Conservation (phyloP, 176 grass and related monocot genomes). For the Aegilops umbellulata region DNA sequence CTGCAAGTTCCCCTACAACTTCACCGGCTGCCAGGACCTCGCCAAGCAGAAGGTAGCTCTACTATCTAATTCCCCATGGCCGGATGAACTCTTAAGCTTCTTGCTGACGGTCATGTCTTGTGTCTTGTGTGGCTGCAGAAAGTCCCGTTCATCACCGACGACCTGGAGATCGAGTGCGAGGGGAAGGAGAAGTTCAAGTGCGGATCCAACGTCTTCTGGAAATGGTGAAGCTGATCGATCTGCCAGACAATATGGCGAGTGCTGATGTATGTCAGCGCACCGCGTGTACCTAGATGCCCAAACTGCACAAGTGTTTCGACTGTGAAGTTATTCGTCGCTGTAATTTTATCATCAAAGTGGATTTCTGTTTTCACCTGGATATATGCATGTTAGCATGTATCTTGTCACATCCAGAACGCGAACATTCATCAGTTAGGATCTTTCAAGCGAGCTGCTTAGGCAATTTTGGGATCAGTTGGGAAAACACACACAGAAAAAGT, state of each 20-base stretch:
- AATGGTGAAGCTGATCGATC: conserved; percentile 45
- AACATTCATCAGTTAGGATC: too few relatives aligned
- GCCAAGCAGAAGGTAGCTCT: conserved; percentile 87
- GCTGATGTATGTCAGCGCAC: neutral
- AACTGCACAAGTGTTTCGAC: neutral
- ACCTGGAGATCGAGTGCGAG: conserved; percentile 94
- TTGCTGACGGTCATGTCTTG: neutral
- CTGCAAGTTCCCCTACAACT: conserved; percentile 94
- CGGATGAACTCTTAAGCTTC: neutral
- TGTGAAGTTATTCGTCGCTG: conserved; percentile 19
- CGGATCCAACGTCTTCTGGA: conserved; percentile 99
- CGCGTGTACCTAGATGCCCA: conserved; percentile 29
- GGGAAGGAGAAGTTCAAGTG: conserved; percentile 99
- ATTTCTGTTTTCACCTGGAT: neutral
- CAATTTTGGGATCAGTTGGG: too few relatives aligned
- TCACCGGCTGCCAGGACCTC: conserved; percentile 97
- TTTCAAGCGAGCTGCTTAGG: too few relatives aligned
- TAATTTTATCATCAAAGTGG: conserved; percentile 15
- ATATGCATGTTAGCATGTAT: neutral
- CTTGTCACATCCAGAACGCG: neutral
- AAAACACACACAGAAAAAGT: too few relatives aligned
- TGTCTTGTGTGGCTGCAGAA: conserved; percentile 55
- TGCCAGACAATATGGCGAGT: neutral
- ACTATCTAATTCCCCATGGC: neutral
- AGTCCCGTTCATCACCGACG: conserved; percentile 89